Evolutionary conservation across 2,329 filamentous ascomycete species (phyloP), one percentile per base, ranked within the genome.

Genomic region (Fusarium sp.): DNA sequence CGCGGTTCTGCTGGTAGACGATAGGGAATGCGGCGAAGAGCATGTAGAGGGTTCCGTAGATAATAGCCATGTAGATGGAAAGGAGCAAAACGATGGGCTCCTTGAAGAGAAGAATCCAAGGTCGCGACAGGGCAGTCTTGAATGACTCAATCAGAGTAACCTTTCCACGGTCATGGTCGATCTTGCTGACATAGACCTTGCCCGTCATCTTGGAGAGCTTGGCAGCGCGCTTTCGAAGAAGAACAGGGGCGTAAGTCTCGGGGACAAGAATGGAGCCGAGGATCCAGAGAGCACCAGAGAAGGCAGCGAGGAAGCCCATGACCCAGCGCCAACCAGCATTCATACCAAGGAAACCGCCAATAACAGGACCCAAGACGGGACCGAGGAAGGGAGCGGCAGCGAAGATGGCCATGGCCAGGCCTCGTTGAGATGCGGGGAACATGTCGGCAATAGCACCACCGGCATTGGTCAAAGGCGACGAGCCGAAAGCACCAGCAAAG

Each of bases 1-100:
- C 74, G 1, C 74, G 68, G 31, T 86, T 76, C 93, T 88, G 45
- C 58, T 74, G 72, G 83, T 92, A 97, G 62, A 97, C 86, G 69
- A 90, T 88, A n/a, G 89, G 88, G 79, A 84, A 92, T 69, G 91
- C 91, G 54, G 92, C 86, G 84, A 93, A 93, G 84, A 92, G 92
- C 91, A 93, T 92, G 85, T 93, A 93, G 2, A 93, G 84, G 10
- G 92, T 83, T 11, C 91, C 91, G 80, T 93, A 93, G 16, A 95
- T 86, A 3, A 95, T 92, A 0, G 90, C 92, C 93, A 95, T 96
- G 85, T 96, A 97, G 3, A 96, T 78, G 1, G 91, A 90, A 71
- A 97, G 91, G 77, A 95, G 89, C 72, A 97, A 88, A 33, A 97
- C 93, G 75, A 97, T 97, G 16, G 92, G 90, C 82, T 97, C 94